A percentile compares a stretch with the other conserved stretches of the same genome.
Evolutionary conservation across 768 basidiomycete genomes (phyloP).

Genomic region (Neoboletus brunneissimus): DNA sequence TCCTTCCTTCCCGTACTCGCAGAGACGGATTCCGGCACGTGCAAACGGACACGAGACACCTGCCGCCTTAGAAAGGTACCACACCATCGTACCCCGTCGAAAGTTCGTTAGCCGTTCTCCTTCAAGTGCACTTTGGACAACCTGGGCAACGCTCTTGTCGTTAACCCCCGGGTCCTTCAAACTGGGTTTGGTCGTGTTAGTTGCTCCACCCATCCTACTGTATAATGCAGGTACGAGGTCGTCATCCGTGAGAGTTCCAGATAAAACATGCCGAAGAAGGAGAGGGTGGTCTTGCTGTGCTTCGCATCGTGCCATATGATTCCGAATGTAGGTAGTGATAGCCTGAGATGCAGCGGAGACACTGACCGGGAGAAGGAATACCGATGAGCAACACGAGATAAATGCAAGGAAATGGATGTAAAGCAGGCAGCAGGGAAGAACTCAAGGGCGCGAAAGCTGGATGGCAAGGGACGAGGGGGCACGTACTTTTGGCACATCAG

Average conservation of each 20-base stretch:
- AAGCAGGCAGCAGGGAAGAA: conserved; percentile 1
- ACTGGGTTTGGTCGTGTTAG: conserved; percentile 36
- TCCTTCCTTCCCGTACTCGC: conserved; percentile 59
- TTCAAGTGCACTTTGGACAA: conserved; percentile 11
- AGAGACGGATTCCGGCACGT: conserved; percentile 67
- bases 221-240: conserved; percentile 68
- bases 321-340: conserved; percentile 78
- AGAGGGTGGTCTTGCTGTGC: conserved; percentile 69
- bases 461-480: conserved; percentile 7
- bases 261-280: conserved; percentile 66
- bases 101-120: conserved; percentile 61
- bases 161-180: conserved; percentile 13
- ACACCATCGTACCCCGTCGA: conserved; percentile 74
- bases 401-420: conserved; percentile 6
- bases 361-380: conserved; percentile 34
- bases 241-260: conserved; percentile 71
- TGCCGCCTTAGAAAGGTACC: conserved; percentile 75
- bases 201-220: conserved; percentile 67
- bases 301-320: conserved; percentile 70
- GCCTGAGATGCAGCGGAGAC: conserved; percentile 78
- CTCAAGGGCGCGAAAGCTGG: conserved; percentile 12
- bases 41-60: conserved; percentile 77
- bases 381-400: conserved; percentile 14
- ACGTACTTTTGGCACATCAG: conserved; percentile 75
- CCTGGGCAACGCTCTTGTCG: conserved; percentile 28